phyloP scores from a whole-genome alignment of 2,329 filamentous ascomycete species.

The Thelonectria blattea region DNA sequence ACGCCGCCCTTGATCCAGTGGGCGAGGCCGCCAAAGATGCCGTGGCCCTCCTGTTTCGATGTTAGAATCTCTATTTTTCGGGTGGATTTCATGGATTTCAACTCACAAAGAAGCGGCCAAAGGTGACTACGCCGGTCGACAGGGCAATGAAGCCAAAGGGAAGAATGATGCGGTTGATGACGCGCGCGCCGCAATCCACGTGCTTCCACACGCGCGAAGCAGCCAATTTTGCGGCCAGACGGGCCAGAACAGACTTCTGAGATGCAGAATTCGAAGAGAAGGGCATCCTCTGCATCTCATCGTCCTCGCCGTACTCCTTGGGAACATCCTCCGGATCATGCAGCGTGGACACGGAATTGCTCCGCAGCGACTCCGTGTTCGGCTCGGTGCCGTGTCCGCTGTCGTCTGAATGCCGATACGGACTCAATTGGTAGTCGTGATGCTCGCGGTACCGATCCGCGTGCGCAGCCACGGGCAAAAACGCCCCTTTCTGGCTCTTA shows the following conservation, averaged over 20 bases:
- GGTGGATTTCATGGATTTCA: too few species aligned
- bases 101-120: constrained; percentile 84
- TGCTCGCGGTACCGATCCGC: constrained; percentile 26
- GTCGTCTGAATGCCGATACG: constrained; percentile 67
- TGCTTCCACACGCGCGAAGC: constrained; percentile 63
- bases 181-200: constrained; percentile 65
- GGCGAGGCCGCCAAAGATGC: constrained; percentile 83
- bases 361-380: constrained; percentile 69
- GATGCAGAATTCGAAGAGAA: constrained; percentile 25
- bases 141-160: constrained; percentile 78
- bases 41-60: constrained; percentile 62
- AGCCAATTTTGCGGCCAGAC: constrained; percentile 60
- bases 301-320: constrained; percentile 58
- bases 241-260: constrained; percentile 59
- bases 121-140: constrained; percentile 75
- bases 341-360: constrained; percentile 67
- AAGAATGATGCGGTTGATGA: constrained; percentile 78
- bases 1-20: constrained; percentile 95
- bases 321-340: constrained; percentile 49
- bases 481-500: constrained; percentile 48
- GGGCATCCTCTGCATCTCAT: constrained; percentile 47
- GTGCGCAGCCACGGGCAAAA: constrained; percentile 64
- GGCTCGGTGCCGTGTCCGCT: constrained; percentile 78
- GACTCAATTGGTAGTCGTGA: constrained; percentile 57
- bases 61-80: neutral